These are phyloP conservation scores for Xerocomus amazonicus DNA, from an alignment of 1,284 basidiomycete species.

Conservation along the genomic window DNA sequence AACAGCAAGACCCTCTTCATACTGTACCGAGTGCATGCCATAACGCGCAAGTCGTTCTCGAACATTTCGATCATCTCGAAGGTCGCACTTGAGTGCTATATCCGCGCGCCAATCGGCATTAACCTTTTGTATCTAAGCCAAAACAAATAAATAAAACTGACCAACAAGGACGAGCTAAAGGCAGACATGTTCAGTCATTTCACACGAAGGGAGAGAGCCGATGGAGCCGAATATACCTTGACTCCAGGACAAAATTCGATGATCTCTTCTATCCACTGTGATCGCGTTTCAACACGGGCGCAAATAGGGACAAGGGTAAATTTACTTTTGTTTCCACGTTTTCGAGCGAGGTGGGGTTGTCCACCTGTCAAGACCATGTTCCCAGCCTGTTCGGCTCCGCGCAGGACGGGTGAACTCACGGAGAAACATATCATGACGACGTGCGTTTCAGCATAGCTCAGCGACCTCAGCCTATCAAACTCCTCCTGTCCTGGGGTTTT, in stretches of 20 bases:
- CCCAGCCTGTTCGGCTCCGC: not conserved
- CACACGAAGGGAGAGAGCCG: conserved; percentile 1
- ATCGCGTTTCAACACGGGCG: not conserved
- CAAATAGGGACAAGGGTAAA: not conserved
- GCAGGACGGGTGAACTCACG: conserved; percentile 41
- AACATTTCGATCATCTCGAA: conserved; percentile 73
- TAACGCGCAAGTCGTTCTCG: conserved; percentile 67
- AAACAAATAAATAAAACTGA: conserved; percentile 38
- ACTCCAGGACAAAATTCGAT: conserved; percentile 90
- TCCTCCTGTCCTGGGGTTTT: conserved; percentile 81
- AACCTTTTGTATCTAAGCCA: not conserved
- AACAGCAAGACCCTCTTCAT: conserved; percentile 85
- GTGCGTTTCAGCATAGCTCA: conserved; percentile 94
- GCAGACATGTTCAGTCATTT: conserved; percentile 10
- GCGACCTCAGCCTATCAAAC: conserved; percentile 86
- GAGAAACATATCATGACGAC: conserved; percentile 95
- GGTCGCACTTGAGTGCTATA: conserved; percentile 90
- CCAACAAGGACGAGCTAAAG: conserved; percentile 81
- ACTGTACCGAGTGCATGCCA: conserved; percentile 72
- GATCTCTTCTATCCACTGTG: conserved; percentile 85
- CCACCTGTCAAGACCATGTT: conserved; percentile 52
- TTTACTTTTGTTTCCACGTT: conserved; percentile 88
- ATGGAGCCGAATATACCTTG: conserved; percentile 50
- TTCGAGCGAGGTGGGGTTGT: conserved; percentile 87
- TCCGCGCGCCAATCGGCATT: conserved; percentile 10